A percentile compares a stretch with the other conserved stretches of the same genome.
These are phyloP conservation scores for Clonostachys solani DNA, from an alignment of 2,329 filamentous ascomycete genomes.

Conservation along the genomic window DNA sequence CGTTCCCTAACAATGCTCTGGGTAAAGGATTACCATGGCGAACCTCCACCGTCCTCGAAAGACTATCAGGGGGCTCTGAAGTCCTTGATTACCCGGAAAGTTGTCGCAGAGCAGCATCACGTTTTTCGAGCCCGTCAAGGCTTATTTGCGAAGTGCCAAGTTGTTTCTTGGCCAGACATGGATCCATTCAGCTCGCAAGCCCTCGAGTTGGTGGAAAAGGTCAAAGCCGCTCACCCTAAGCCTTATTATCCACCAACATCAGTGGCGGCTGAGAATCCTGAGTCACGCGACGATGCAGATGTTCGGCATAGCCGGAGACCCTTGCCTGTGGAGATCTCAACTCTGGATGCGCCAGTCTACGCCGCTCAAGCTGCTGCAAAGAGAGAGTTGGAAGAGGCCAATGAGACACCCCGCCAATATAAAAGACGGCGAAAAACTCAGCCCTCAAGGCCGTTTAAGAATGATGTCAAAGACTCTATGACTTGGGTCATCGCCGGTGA, in stretches of 20 bases:
- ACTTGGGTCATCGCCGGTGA: neutral
- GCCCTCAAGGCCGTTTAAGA: neutral
- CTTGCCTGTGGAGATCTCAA: conserved; percentile 37
- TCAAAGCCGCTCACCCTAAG: conserved; percentile 40
- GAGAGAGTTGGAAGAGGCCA: conserved; percentile 14
- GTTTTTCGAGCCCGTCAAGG: conserved; percentile 35
- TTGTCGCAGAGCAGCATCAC: conserved; percentile 34
- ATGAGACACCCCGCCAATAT: conserved; percentile 4
- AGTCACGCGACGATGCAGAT: neutral
- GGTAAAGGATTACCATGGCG: conserved; percentile 29
- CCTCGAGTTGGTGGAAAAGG: conserved; percentile 35
- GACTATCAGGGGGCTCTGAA: conserved; percentile 31
- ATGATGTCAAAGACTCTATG: neutral
- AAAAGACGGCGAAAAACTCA: neutral
- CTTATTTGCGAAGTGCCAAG: conserved; percentile 34
- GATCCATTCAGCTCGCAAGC: conserved; percentile 36
- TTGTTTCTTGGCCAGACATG: conserved; percentile 35
- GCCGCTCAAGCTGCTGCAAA: conserved; percentile 28
- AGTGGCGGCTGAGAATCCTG: neutral
- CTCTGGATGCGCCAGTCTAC: conserved; percentile 48
- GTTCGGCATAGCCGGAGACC: neutral
- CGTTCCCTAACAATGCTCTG: conserved; percentile 41
- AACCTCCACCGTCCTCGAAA: conserved; percentile 33
- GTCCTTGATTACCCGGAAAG: conserved; percentile 27
- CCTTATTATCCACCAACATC: conserved; percentile 18